Base-by-base conservation (phyloP, 2,329 filamentous ascomycete species). In the Aaosphaeria arxii region DNA sequence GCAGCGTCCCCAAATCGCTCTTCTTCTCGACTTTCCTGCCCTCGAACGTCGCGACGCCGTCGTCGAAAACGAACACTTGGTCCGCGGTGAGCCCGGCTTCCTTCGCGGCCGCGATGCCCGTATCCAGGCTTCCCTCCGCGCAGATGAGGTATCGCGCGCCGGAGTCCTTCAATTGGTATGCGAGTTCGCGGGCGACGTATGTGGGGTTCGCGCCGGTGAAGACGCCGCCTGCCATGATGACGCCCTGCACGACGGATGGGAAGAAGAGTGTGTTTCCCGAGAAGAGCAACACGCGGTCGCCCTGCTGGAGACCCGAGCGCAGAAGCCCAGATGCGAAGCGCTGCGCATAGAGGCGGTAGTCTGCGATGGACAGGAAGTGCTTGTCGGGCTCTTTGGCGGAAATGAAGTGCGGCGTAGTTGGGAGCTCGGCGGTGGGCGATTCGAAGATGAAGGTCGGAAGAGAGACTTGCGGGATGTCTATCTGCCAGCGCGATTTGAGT, bases 191-290 rank as follows among this genome's bases (percentile, higher is more conserved):
- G 0, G 82, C 74, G 0, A 88, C 84, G 56, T 84, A 90, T 3
- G 57, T 62, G 0, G 87, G 86, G 51, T 89, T 90, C 1, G 86
- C 86, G 29, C 87, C 88, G 0, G 85, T 87, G 71, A 92, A 92
- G 46, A 92, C 74, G 1, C 87, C 87, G 4, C 87, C 87, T 0
- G 88, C 87, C 82, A 90, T 90, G 44, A 90, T 76, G 17, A 87
- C 77, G 11, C 88, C 88, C 67, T 90, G 76, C 46, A 91, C 82
- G 1, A 88, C 74, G 0, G 82, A 75, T 0, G 88, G 86, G 62
- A 86, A 89, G 72, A 86, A 89, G 11, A 92, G 68, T 55, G 80
- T 85, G 69, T 91, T 92, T 24, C 83, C 81, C 0, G 86, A 85
- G 69, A 86, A 91, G 17, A 92, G 71, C 42, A 92, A 72, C 4